Percentiles rank a stretch among this genome's conserved stretches.
Conservation (phyloP, 768 basidiomycete species). For the Rhodotorula kratochvilovae region DNA sequence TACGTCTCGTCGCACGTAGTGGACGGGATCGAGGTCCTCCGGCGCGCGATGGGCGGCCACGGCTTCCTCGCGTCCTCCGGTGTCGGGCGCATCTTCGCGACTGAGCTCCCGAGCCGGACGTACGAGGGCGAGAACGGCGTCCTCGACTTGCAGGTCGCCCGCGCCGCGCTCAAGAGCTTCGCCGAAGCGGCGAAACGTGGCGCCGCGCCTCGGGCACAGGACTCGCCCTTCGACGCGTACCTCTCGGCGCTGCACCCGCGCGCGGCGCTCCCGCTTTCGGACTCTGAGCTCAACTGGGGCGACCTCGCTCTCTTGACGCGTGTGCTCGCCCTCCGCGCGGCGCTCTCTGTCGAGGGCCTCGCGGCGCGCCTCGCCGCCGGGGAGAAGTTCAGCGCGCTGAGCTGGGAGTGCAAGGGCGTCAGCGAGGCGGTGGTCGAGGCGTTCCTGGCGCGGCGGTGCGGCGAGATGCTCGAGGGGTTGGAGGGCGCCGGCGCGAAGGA, state of each 20-base stretch:
- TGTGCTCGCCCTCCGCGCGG: constrained; percentile 63
- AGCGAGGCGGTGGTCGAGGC: constrained; percentile 65
- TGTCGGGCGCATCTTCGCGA: constrained; percentile 51
- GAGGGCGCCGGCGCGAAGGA: constrained; percentile 31
- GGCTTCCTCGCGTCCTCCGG: constrained; percentile 68
- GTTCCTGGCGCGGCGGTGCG: constrained; percentile 60
- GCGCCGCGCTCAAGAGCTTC: constrained; percentile 64
- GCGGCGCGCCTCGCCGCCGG: constrained; percentile 47
- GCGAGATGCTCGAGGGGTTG: constrained; percentile 43
- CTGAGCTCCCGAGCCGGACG: constrained; percentile 56
- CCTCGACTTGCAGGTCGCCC: constrained; percentile 67
- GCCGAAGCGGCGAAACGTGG: not conserved
- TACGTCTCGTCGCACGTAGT: constrained; percentile 55
- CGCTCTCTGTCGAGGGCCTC: constrained; percentile 54
- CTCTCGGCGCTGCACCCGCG: constrained; percentile 54
- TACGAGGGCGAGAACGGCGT: constrained; percentile 73
- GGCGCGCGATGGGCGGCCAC: constrained; percentile 64
- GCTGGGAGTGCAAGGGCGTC: constrained; percentile 58
- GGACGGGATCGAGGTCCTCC: constrained; percentile 27
- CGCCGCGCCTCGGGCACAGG: too few relatives aligned
- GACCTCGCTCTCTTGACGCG: constrained; percentile 48
- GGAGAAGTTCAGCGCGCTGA: constrained; percentile 50
- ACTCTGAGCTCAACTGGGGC: constrained; percentile 42
- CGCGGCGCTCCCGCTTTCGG: not conserved
- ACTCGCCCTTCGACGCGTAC: constrained; percentile 53